phyloP scores from a whole-genome alignment of 2,329 filamentous ascomycete species.

The Exophiala mesophila region DNA sequence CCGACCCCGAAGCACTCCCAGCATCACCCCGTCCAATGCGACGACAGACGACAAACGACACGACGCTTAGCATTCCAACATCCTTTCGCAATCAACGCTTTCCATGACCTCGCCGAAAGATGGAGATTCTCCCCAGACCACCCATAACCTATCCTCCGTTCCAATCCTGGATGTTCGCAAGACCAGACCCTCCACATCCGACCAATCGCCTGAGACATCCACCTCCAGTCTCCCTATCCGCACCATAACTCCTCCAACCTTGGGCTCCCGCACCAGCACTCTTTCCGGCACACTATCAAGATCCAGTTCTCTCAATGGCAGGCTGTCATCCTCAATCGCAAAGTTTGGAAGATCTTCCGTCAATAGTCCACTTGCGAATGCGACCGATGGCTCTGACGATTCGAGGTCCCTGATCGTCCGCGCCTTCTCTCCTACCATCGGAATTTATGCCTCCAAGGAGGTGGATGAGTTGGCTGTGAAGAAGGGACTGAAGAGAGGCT shows the following conservation, averaged over 20 bases:
- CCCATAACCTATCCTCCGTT: conserved; percentile 40
- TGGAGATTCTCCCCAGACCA: conserved; percentile 23
- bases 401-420: conserved; percentile 65
- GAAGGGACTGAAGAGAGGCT: conserved; percentile 77
- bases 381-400: conserved; percentile 51
- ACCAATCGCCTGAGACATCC: conserved; percentile 49
- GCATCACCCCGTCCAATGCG: conserved; percentile 11
- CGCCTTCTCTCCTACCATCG: conserved; percentile 84
- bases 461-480: conserved; percentile 72
- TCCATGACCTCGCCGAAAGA: conserved; percentile 28
- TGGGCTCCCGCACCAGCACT: conserved; percentile 51
- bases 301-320: conserved; percentile 61
- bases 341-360: conserved; percentile 45
- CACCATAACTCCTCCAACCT: conserved; percentile 59
- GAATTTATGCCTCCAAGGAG: conserved; percentile 79
- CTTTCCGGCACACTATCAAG: conserved; percentile 64
- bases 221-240: conserved; percentile 53
- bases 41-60: conserved; percentile 13
- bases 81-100: conserved; percentile 15
- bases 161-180: conserved; percentile 58
- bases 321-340: conserved; percentile 52
- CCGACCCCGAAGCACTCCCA: not conserved
- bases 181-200: conserved; percentile 48
- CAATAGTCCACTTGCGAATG: conserved; percentile 48
- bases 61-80: conserved; percentile 1